Conservation (phyloP, 2,329 filamentous ascomycete species). For the Microdochium paspali region DNA sequence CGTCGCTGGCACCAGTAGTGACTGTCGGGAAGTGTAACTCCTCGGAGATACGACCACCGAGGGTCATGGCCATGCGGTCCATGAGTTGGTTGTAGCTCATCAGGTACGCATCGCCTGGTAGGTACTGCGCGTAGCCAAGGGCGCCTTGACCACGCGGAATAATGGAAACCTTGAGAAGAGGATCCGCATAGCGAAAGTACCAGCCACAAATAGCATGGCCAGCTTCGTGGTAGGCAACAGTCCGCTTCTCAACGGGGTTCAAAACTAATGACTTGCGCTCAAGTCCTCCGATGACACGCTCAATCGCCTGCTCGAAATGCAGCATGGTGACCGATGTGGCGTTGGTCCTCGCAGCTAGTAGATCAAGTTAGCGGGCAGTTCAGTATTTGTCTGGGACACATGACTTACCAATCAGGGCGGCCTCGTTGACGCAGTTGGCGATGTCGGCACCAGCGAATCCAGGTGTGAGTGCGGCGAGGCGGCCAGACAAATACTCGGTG, state of each 20-base stretch:
- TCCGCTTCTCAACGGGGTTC: slow-evolving; percentile 86
- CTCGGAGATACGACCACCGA: slow-evolving; percentile 89
- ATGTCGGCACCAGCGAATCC: slow-evolving; percentile 98
- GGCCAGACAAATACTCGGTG: slow-evolving; percentile 75
- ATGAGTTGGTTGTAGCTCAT: slow-evolving; percentile 95
- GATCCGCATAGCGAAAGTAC: slow-evolving; percentile 95
- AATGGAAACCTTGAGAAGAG: slow-evolving; percentile 95
- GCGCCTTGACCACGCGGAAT: slow-evolving; percentile 92
- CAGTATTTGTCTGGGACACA: neutral
- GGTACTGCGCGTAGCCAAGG: slow-evolving; percentile 91
- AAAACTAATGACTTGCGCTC: slow-evolving; percentile 97
- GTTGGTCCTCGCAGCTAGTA: slow-evolving; percentile 68
- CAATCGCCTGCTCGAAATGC: slow-evolving; percentile 96
- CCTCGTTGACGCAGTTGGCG: slow-evolving; percentile 97
- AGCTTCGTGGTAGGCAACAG: slow-evolving; percentile 95
- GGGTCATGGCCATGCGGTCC: slow-evolving; percentile 99
- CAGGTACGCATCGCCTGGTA: slow-evolving; percentile 90
- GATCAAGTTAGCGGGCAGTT: slow-evolving; percentile 26
- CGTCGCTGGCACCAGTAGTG: slow-evolving; percentile 87
- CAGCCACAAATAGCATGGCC: slow-evolving; percentile 97
- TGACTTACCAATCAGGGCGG: slow-evolving; percentile 79
- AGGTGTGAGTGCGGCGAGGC: slow-evolving; percentile 84
- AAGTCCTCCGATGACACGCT: slow-evolving; percentile 90
- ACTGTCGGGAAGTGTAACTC: slow-evolving; percentile 96
- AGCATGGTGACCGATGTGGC: slow-evolving; percentile 75